phyloP scores from a whole-genome alignment of 306 rosid genomes.

The Quercus parvula region DNA sequence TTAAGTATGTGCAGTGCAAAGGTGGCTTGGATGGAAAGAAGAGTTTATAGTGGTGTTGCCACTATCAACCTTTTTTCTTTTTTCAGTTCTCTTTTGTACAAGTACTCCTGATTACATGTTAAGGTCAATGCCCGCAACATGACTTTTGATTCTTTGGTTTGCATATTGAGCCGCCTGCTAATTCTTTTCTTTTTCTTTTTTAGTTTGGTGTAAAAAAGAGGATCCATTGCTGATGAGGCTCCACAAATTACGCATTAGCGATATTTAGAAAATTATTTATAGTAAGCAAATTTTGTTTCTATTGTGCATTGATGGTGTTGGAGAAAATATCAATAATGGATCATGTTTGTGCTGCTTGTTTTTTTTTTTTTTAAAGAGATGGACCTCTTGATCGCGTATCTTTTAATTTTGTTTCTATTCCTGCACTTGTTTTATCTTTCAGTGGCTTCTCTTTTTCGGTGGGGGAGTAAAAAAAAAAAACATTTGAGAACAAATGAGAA shows the following conservation, averaged over 20 bases:
- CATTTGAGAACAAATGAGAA: neutral
- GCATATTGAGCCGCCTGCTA: conserved; percentile 15
- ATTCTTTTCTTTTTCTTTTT: neutral
- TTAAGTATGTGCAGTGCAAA: conserved; percentile 16
- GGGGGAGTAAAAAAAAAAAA: neutral
- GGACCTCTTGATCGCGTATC: conserved; percentile 23
- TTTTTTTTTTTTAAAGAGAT: neutral
- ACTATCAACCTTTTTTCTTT: conserved; percentile 21
- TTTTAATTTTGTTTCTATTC: conserved; percentile 7
- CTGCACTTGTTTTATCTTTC: conserved; percentile 20
- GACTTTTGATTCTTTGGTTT: conserved; percentile 22
- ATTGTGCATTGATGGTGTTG: conserved; percentile 5
- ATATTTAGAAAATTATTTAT: neutral
- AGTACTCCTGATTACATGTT: neutral
- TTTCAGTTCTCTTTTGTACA: neutral
- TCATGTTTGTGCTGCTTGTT: conserved; percentile 6
- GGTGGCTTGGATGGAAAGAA: conserved; percentile 40
- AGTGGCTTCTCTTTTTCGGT: neutral
- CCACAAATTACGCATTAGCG: conserved; percentile 31
- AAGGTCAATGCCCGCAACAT: conserved; percentile 1
- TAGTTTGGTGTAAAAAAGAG: conserved; percentile 9
- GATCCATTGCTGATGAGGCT: conserved; percentile 24
- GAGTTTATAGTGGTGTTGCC: conserved; percentile 42
- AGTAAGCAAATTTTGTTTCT: conserved; percentile 15
- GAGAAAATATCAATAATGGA: conserved; percentile 4